These are phyloP conservation scores for Curvularia sp. DNA, from an alignment of 2,329 filamentous ascomycete species.

Conservation along the genomic window DNA sequence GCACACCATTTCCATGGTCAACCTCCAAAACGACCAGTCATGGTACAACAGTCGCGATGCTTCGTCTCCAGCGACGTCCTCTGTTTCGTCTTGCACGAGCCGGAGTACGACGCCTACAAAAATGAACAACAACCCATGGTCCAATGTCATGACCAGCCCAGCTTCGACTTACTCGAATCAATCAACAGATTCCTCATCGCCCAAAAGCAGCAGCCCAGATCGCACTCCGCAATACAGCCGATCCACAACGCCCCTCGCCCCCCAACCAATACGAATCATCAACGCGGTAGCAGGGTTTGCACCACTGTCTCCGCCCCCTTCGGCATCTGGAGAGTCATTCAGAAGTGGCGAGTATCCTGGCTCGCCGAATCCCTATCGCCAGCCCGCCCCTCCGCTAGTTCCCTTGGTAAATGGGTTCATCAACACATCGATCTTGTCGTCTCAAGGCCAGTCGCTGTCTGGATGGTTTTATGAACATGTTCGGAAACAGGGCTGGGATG, in stretches of 20 bases:
- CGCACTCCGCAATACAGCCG: constrained; percentile 49
- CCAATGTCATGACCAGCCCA: constrained; percentile 45
- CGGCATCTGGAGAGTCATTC: constrained; percentile 40
- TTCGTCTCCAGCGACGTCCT: constrained; percentile 50
- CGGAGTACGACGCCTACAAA: constrained; percentile 47
- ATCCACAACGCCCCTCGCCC: constrained; percentile 48
- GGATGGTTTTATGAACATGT: constrained; percentile 48
- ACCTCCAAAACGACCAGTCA: constrained; percentile 48
- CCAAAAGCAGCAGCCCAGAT: constrained; percentile 45
- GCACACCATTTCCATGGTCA: constrained; percentile 51
- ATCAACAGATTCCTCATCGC: constrained; percentile 44
- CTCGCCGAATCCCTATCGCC: constrained; percentile 48
- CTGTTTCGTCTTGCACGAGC: constrained; percentile 48
- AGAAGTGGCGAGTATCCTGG: constrained; percentile 39
- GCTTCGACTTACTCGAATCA: constrained; percentile 39
- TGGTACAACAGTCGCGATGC: constrained; percentile 46
- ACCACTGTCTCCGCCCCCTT: constrained; percentile 42
- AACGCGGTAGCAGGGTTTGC: constrained; percentile 45
- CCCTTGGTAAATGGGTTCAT: constrained; percentile 48
- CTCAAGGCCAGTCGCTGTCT: constrained; percentile 48
- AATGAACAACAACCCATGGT: constrained; percentile 50
- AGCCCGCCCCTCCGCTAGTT: constrained; percentile 32
- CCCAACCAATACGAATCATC: constrained; percentile 46
- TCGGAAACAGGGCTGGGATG: constrained; percentile 47
- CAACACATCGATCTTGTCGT: constrained; percentile 44